Evolutionary conservation across 176 grass and related monocot species (phyloP).

Genomic region (Cenchrus purpureus): DNA sequence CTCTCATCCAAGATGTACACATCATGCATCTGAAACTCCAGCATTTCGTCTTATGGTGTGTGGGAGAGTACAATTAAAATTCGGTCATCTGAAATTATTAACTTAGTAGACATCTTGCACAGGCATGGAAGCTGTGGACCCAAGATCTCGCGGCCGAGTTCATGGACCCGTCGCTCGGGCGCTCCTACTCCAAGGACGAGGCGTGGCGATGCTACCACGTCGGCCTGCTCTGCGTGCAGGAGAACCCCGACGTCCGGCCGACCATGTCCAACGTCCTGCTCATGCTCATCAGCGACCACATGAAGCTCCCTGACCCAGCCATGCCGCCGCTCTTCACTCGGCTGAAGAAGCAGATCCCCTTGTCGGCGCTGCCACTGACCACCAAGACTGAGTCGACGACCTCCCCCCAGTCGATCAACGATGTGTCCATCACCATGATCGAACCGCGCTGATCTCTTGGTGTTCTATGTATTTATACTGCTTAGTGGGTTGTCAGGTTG

Average conservation of each 20-base stretch:
- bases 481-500: neutral
- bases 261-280: constrained; percentile 74
- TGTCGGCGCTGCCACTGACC: neutral
- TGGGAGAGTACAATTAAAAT: neutral
- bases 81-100: neutral
- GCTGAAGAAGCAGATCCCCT: constrained; percentile 3
- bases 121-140: constrained; percentile 79
- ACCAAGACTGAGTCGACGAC: constrained; percentile 43
- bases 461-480: neutral
- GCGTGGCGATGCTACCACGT: constrained; percentile 66
- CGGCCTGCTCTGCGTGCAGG: constrained; percentile 76
- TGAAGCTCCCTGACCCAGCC: constrained; percentile 41
- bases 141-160: constrained; percentile 49
- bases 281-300: constrained; percentile 81
- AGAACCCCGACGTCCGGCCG: constrained; percentile 63
- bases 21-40: neutral
- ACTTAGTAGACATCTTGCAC: neutral
- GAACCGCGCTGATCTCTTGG: constrained; percentile 43
- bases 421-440: constrained; percentile 65
- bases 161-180: constrained; percentile 57
- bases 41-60: neutral
- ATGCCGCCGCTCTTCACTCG: constrained; percentile 51
- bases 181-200: constrained; percentile 41
- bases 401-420: constrained; percentile 60
- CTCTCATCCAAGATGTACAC: constrained; percentile 55